Conservation (phyloP, 129 eudicot species). For the Kitagawia praeruptora region DNA sequence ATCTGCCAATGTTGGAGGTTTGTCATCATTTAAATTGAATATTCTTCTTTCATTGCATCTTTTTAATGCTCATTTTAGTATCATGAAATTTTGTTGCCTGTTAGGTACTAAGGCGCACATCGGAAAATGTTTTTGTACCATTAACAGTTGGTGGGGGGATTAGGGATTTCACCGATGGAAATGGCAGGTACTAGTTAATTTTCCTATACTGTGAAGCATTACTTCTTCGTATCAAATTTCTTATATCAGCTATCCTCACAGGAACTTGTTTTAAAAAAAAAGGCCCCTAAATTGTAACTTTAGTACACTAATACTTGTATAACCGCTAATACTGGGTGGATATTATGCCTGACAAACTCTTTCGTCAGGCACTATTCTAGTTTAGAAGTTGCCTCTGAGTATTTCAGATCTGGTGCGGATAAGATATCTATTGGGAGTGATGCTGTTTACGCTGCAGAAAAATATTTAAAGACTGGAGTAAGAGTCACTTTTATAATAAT, state of each 20-base stretch:
- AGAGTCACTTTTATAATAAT: conserved; percentile 3
- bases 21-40: conserved; percentile 1
- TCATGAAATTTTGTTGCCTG: conserved; percentile 5
- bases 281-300: background rate
- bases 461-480: conserved; percentile 75
- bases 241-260: background rate
- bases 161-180: conserved; percentile 93
- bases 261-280: background rate
- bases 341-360: background rate
- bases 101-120: conserved; percentile 66
- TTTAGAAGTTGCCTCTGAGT: conserved; percentile 97
- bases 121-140: conserved; percentile 97
- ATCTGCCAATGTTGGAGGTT: conserved; percentile 95
- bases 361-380: conserved; percentile 75
- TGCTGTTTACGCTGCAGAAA: conserved; percentile 99
- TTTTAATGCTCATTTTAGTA: background rate
- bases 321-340: background rate
- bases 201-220: background rate
- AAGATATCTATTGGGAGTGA: conserved; percentile 97
- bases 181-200: conserved; percentile 56
- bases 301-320: background rate
- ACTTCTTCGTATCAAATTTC: background rate
- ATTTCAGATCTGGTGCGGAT: conserved; percentile 97
- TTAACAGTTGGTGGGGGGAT: conserved; percentile 99
- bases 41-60: background rate